Percentiles rank a stretch among this genome's conserved stretches.
These are phyloP conservation scores for Rhizomucor miehei DNA, from an alignment of 371 early-diverging fungal species.

Conservation along the genomic window DNA sequence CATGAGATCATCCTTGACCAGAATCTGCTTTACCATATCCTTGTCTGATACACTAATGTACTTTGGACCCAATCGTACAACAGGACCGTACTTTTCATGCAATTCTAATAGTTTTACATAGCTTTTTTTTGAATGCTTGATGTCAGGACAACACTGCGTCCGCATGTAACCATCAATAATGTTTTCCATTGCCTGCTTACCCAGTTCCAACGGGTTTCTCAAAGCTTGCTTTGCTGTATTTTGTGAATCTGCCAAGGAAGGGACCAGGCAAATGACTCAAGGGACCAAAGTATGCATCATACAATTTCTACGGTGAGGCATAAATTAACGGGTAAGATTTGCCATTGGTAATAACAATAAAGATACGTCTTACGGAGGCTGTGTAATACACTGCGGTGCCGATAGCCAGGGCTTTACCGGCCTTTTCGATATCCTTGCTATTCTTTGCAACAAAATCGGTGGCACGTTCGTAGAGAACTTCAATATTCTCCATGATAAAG, in stretches of 20 bases:
- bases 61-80: conserved; percentile 14
- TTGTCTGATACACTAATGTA: conserved; percentile 19
- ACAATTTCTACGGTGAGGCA: conserved; percentile 33
- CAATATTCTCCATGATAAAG: too few relatives aligned
- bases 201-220: conserved; percentile 23
- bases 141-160: background rate
- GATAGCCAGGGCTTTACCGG: background rate
- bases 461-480: background rate
- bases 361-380: background rate
- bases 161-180: too few relatives aligned
- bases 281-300: conserved; percentile 31
- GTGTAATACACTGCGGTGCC: background rate
- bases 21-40: conserved; percentile 23
- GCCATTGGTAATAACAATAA: too few relatives aligned
- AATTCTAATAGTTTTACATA: conserved; percentile 1
- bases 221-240: background rate
- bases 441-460: background rate
- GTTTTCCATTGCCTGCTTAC: conserved; percentile 8
- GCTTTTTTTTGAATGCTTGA: background rate
- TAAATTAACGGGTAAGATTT: too few relatives aligned
- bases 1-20: conserved; percentile 13
- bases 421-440: background rate
- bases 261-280: conserved; percentile 30
- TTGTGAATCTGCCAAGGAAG: conserved; percentile 4
- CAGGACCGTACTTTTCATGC: conserved; percentile 21